These are phyloP conservation scores for Tolypocladium cylindrosporum DNA, from an alignment of 2,329 filamentous ascomycete species.

Conservation along the genomic window DNA sequence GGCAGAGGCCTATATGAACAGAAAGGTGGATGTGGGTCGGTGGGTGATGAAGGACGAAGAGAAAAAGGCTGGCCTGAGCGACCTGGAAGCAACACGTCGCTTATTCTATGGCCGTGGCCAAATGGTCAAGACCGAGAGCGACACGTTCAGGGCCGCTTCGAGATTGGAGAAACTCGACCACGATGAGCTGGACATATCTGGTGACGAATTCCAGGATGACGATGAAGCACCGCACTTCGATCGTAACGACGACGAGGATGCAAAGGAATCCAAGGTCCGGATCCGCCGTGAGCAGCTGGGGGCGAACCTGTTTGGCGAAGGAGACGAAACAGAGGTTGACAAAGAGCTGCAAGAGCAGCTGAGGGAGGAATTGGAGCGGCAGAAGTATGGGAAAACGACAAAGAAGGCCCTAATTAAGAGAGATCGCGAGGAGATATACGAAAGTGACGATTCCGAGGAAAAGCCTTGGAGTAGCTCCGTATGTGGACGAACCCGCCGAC, in stretches of 20 bases:
- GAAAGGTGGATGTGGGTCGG: constrained; percentile 64
- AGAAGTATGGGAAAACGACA: constrained; percentile 64
- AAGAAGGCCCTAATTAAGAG: constrained; percentile 75
- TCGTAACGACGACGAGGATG: constrained; percentile 70
- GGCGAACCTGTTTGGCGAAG: constrained; percentile 71
- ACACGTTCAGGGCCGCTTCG: constrained; percentile 50
- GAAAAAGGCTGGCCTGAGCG: constrained; percentile 43
- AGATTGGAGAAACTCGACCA: constrained; percentile 60
- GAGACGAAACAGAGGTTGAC: constrained; percentile 61
- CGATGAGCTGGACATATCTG: constrained; percentile 57
- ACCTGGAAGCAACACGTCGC: constrained; percentile 49
- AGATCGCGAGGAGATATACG: constrained; percentile 81
- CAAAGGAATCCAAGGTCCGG: constrained; percentile 59
- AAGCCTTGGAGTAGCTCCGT: constrained; percentile 31
- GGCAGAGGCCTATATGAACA: constrained; percentile 73
- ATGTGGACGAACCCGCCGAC: constrained; percentile 3
- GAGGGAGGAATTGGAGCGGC: constrained; percentile 58
- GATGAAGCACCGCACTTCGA: constrained; percentile 72
- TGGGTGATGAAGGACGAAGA: constrained; percentile 69
- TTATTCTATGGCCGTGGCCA: constrained; percentile 42
- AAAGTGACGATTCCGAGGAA: constrained; percentile 50
- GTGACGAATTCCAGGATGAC: constrained; percentile 76
- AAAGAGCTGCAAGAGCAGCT: constrained; percentile 61
- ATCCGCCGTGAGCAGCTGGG: constrained; percentile 75
- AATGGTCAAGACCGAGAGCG: constrained; percentile 58